phyloP scores from a whole-genome alignment of 139 green algal genomes.

The Mesostigma viride region DNA sequence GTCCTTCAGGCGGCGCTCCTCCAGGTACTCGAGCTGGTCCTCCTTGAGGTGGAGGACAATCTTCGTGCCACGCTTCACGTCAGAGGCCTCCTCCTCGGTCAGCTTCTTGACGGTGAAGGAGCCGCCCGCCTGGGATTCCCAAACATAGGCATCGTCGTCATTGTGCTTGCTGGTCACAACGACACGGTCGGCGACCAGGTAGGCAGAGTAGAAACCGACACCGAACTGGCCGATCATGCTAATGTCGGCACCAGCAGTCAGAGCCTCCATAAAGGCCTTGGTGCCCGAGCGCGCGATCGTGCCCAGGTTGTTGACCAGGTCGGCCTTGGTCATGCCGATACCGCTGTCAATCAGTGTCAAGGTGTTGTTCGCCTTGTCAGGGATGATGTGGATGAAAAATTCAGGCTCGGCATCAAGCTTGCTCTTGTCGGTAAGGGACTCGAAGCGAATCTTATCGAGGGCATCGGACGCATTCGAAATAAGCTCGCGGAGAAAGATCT shows the following conservation, averaged over 20 bases:
- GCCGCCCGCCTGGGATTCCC: conserved; percentile 94
- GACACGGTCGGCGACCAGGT: conserved; percentile 89
- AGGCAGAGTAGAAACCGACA: conserved; percentile 99
- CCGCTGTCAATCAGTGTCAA: conserved; percentile 89
- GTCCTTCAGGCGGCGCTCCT: conserved; percentile 96
- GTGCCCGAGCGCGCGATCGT: conserved; percentile 97
- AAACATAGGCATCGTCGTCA: conserved; percentile 97
- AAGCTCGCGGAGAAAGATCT: conserved; percentile 94
- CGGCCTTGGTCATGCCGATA: conserved; percentile 94
- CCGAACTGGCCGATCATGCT: conserved; percentile 99
- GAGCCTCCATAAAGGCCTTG: conserved; percentile 98
- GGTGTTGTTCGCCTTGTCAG: conserved; percentile 94
- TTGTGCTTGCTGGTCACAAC: conserved; percentile 89
- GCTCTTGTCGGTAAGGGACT: conserved; percentile 94
- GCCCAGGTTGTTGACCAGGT: conserved; percentile 98
- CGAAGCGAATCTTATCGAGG: conserved; percentile 96
- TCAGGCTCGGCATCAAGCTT: conserved; percentile 82
- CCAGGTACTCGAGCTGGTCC: conserved; percentile 79
- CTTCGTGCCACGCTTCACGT: conserved; percentile 90
- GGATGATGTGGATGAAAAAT: conserved; percentile 91
- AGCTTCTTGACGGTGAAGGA: conserved; percentile 92
- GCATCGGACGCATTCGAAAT: conserved; percentile 85
- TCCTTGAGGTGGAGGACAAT: conserved; percentile 92
- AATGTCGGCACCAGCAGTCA: conserved; percentile 94
- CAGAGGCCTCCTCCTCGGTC: conserved; percentile 53